phyloP scores from a whole-genome alignment of 352 stramenopile genomes.

The Globisporangium splendens region DNA sequence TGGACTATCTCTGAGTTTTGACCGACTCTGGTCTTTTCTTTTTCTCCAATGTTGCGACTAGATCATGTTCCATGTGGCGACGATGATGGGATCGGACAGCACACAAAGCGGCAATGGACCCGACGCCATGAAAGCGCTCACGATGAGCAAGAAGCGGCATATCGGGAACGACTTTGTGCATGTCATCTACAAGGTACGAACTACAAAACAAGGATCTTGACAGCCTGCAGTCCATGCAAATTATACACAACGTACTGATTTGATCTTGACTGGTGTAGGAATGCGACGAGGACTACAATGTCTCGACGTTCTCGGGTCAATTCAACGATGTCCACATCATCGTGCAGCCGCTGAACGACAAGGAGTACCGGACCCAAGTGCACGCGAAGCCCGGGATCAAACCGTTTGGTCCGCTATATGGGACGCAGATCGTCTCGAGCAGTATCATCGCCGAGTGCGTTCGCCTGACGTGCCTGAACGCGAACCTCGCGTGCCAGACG shows the following conservation, averaged over 20 bases:
- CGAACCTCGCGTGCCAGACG: constrained; percentile 78
- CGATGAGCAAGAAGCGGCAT: constrained; percentile 85
- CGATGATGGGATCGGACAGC: constrained; percentile 61
- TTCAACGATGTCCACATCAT: constrained; percentile 89
- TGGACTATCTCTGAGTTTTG: neutral
- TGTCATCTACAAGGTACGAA: constrained; percentile 71
- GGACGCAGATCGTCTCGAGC: constrained; percentile 67
- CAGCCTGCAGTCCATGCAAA: neutral
- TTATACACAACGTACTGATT: neutral
- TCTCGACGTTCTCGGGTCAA: constrained; percentile 72
- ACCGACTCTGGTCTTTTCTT: neutral
- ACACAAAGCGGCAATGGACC: neutral
- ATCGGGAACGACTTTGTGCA: constrained; percentile 90
- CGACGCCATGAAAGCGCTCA: constrained; percentile 1
- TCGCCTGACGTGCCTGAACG: constrained; percentile 76
- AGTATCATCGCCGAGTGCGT: constrained; percentile 62
- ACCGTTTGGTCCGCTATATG: constrained; percentile 73
- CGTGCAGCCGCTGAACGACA: constrained; percentile 75
- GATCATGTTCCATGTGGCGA: constrained; percentile 87
- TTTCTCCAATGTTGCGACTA: constrained; percentile 25
- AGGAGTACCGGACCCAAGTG: constrained; percentile 71
- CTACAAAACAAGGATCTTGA: neutral
- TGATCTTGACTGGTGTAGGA: constrained; percentile 29
- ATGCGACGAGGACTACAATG: constrained; percentile 72
- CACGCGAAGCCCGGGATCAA: constrained; percentile 64